Conservation (phyloP, 257 asterid genomes). For the Avicennia marina region DNA sequence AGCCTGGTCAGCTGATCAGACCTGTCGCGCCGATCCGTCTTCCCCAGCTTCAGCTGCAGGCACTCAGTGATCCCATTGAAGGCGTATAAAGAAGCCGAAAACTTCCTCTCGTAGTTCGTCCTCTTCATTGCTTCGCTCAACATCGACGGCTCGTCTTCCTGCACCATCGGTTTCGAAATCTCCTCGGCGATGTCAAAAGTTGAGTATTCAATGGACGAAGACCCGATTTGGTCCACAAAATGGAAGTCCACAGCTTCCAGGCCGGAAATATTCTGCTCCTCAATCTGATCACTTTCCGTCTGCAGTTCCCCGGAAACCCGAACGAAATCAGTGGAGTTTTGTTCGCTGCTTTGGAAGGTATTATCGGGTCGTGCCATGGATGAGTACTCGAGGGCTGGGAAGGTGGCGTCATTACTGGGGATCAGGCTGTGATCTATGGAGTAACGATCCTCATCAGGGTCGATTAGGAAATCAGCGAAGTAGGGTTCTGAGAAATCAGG, state of each 20-base stretch:
- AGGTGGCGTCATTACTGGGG: too few species aligned
- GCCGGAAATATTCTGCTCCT: conserved; percentile 18
- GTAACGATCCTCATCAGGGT: too few species aligned
- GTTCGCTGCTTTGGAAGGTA: background rate
- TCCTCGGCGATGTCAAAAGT: conserved; percentile 67
- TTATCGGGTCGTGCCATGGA: background rate
- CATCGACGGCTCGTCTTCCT: conserved; percentile 31
- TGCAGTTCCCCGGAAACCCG: conserved; percentile 20
- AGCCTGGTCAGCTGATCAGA: conserved; percentile 39
- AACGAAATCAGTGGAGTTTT: conserved; percentile 16
- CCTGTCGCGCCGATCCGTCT: conserved; percentile 21
- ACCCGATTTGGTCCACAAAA: conserved; percentile 58
- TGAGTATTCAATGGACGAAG: conserved; percentile 37
- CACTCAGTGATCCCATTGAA: conserved; percentile 66
- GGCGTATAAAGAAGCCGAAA: conserved; percentile 63
- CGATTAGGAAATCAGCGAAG: too few species aligned
- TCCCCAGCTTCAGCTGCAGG: conserved; percentile 42
- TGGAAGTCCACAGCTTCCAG: conserved; percentile 47
- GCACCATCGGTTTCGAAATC: conserved; percentile 24
- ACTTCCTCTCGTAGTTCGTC: conserved; percentile 65
- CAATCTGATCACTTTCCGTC: conserved; percentile 7
- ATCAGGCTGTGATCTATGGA: too few species aligned
- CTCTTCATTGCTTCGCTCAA: conserved; percentile 51
- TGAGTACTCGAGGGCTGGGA: conserved; percentile 22
- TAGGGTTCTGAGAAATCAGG: too few species aligned